Evolutionary conservation across 805 yeast species (phyloP), one percentile per base, ranked within the genome.

Genomic region (Komagataella pastoris): DNA sequence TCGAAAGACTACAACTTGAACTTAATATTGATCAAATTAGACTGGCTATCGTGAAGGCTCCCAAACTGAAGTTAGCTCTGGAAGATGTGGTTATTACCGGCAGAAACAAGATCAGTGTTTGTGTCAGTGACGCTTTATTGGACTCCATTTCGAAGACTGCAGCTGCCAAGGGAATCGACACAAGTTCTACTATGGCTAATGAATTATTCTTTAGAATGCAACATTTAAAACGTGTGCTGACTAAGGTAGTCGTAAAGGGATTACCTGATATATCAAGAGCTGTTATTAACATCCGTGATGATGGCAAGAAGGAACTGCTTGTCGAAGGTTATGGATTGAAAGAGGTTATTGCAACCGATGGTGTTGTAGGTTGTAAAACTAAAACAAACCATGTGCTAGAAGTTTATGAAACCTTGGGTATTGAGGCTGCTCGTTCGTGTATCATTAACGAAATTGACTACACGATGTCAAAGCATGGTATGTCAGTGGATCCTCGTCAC

Each of bases 401-500:
- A 65, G 89, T 91, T 56, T 80, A 79, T 58, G 80, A 80, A 56
- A 97, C 91, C 4, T 73, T 93, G 55, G 99, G 99, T 61, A 95
- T 93, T 57, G 99, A 93, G 67, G 99, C 99, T 1, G 99, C 99
- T 1, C 78, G 99, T 65, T 72, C 88, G 0, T 84, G 96, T 59
- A 93, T 93, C 65, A 85, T 93, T 64, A 81, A 81, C 56, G 99
- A 93, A 72, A 93, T 93, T 67, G 96, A 87, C 64, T 89, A 89
- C 64, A 93, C 99, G 52, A 93, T 93, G 99, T 83, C 96, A 64
- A 88, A 89, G 69, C 99, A 93, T 74, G 99, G 99, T 69, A 93
- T 93, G 99, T 88, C 96, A 66, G 97, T 93, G 49, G 99, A 93
- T 75, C 99, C 98, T 55, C 96, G 99, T 75, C 99, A 93, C 67